These are phyloP conservation scores for Torulaspora indica DNA, from an alignment of 805 yeast genomes.

Conservation along the genomic window DNA sequence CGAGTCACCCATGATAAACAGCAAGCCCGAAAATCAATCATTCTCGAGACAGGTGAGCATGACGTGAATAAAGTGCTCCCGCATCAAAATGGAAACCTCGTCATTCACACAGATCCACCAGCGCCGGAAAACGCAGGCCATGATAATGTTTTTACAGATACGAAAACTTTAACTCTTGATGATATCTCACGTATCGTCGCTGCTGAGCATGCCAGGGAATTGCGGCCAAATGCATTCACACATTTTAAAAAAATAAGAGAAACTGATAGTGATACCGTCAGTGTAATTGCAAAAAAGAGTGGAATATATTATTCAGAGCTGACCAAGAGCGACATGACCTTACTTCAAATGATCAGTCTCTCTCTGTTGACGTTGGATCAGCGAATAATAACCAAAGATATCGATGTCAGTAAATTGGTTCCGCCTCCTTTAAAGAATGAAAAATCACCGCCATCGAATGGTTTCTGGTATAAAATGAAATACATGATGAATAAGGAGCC, in stretches of 20 bases:
- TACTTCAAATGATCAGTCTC: slow-evolving; percentile 51
- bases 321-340: slow-evolving; percentile 41
- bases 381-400: slow-evolving; percentile 16
- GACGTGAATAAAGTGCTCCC: slow-evolving; percentile 23
- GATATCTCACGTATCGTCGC: slow-evolving; percentile 97
- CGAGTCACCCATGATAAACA: slow-evolving; percentile 47
- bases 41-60: slow-evolving; percentile 48
- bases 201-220: slow-evolving; percentile 91
- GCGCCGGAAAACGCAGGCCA: slow-evolving; percentile 38
- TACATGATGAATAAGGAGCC: slow-evolving; percentile 27
- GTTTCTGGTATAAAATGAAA: slow-evolving; percentile 33
- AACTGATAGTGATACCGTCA: slow-evolving; percentile 25
- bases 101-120: slow-evolving; percentile 32
- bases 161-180: slow-evolving; percentile 83
- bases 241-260: slow-evolving; percentile 53
- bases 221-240: slow-evolving; percentile 86
- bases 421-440: slow-evolving; percentile 77
- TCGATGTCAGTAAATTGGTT: slow-evolving; percentile 7
- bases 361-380: slow-evolving; percentile 31
- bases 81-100: slow-evolving; percentile 32
- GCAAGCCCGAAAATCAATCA: slow-evolving; percentile 60
- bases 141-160: slow-evolving; percentile 56
- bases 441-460: slow-evolving; percentile 27
- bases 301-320: slow-evolving; percentile 58
- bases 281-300: slow-evolving; percentile 23